Base-by-base conservation (phyloP, 2,329 filamentous ascomycete species). In the Sporothrix curviconia region DNA sequence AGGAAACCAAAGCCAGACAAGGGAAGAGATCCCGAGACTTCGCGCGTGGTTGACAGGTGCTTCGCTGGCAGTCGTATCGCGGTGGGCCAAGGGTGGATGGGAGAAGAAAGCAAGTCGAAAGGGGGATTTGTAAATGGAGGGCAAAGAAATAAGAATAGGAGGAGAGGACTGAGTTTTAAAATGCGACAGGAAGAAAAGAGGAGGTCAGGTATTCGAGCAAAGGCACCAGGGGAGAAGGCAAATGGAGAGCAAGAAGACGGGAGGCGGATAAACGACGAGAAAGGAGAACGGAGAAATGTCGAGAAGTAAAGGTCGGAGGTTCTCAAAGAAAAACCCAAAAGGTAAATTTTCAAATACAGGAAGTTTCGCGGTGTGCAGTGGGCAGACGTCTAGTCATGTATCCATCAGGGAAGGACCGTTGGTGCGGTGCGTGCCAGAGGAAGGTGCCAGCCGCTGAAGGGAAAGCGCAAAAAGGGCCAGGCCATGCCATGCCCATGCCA, bases 331-430 rank as follows among this genome's bases (percentile, higher is more conserved):
- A n/a, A n/a, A n/a, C n/a, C n/a, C n/a, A n/a, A n/a, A n/a, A 12
- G 42, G 15, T n/a, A 32, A 52, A 56, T 19, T 40, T 53, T 49
- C 46, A 55, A 55, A 51, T 40, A 32, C 24, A 17, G 32, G 25
- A 15, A 32, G 24, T 15, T 47, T 44, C 52, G 50, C 28, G 11
- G 55, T 37, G 36, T 51, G 47, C 37, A 42, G 59, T 43, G 51
- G 60, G 43, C 57, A 55, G n/a, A 42, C 50, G 56, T 49, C 56
- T 56, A 51, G 58, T 58, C 60, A 61, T 58, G 58, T 60, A 59
- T 40, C 37, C 40, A 56, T 53, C 47, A 34, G 37, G 55, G 40
- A 39, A 46, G 25, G 47, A 37, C 19, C 39, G 54, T 37, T 56
- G 50, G 58, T 51, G 36, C 30, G 50, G 34, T 39, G 47, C 47